Conservation (phyloP, 1,284 basidiomycete genomes). For the Ustilago tritici region DNA sequence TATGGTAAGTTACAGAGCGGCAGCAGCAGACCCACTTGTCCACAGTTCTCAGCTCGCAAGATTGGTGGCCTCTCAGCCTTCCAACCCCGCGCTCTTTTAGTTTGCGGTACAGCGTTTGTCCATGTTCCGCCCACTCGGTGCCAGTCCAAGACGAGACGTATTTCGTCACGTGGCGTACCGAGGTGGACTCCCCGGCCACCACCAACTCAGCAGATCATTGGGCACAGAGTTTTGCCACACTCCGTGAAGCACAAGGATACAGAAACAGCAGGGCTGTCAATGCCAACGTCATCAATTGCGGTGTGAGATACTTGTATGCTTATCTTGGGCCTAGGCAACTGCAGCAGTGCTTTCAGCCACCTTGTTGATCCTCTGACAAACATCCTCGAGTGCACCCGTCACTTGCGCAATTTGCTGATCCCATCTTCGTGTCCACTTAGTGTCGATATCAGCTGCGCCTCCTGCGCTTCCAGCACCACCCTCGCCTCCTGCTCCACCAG, state of each 20-base stretch:
- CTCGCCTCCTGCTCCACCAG: conserved; percentile 16
- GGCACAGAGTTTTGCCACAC: not conserved
- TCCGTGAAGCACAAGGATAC: not conserved
- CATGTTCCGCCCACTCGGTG: too few relatives aligned
- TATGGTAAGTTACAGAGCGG: too few relatives aligned
- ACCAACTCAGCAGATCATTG: not conserved
- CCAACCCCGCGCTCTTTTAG: not conserved
- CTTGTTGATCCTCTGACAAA: conserved; percentile 51
- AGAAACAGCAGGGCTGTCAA: not conserved
- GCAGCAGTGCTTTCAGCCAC: conserved; percentile 12
- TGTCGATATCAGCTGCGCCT: conserved; percentile 29
- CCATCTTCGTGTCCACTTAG: conserved; percentile 51
- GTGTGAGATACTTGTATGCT: not conserved
- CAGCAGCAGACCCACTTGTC: not conserved
- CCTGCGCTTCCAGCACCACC: conserved; percentile 15
- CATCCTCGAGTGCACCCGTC: conserved; percentile 48
- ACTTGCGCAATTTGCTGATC: conserved; percentile 53
- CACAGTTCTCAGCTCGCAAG: not conserved
- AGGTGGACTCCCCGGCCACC: too few relatives aligned
- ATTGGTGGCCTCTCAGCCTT: not conserved
- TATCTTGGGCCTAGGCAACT: not conserved
- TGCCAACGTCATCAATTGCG: not conserved
- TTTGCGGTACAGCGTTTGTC: not conserved
- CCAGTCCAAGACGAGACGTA: too few relatives aligned
- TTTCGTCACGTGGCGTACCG: too few relatives aligned